Conservation (phyloP, 495 filamentous ascomycete genomes). For the Delitschia confertaspora region DNA sequence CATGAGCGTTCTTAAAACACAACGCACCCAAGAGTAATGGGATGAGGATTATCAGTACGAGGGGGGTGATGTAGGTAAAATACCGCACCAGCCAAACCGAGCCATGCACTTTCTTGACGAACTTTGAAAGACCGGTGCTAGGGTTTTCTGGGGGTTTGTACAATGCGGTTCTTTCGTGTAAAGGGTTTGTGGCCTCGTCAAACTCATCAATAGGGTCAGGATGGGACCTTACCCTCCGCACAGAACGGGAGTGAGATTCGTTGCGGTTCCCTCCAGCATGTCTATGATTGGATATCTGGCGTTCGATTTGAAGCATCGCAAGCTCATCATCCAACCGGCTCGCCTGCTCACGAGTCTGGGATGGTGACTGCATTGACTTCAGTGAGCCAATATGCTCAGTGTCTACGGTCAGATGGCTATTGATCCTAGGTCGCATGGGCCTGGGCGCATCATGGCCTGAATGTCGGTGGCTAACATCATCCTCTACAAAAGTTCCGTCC, state of each 20-base stretch:
- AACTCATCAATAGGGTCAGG: slow-evolving; percentile 73
- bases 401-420: slow-evolving; percentile 19
- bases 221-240: slow-evolving; percentile 44
- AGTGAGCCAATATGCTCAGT: slow-evolving; percentile 34
- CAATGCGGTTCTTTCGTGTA: slow-evolving; percentile 59
- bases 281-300: slow-evolving; percentile 52
- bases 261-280: slow-evolving; percentile 34
- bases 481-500: slow-evolving; percentile 19
- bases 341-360: slow-evolving; percentile 55
- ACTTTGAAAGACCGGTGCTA: slow-evolving; percentile 49
- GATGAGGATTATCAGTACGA: slow-evolving; percentile 64
- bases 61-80: slow-evolving; percentile 73
- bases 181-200: slow-evolving; percentile 62
- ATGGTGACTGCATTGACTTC: slow-evolving; percentile 38
- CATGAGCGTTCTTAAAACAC: slow-evolving; percentile 52
- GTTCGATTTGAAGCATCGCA: slow-evolving; percentile 72
- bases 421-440: neutral
- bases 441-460: neutral
- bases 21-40: slow-evolving; percentile 72
- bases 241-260: slow-evolving; percentile 37
- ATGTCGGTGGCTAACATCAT: slow-evolving; percentile 11
- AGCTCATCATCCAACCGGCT: slow-evolving; percentile 76
- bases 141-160: slow-evolving; percentile 64
- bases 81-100: slow-evolving; percentile 77
- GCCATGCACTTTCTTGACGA: slow-evolving; percentile 59